Evolutionary conservation across 768 basidiomycete species (phyloP).

Genomic region (Ephemerocybe angulata): DNA sequence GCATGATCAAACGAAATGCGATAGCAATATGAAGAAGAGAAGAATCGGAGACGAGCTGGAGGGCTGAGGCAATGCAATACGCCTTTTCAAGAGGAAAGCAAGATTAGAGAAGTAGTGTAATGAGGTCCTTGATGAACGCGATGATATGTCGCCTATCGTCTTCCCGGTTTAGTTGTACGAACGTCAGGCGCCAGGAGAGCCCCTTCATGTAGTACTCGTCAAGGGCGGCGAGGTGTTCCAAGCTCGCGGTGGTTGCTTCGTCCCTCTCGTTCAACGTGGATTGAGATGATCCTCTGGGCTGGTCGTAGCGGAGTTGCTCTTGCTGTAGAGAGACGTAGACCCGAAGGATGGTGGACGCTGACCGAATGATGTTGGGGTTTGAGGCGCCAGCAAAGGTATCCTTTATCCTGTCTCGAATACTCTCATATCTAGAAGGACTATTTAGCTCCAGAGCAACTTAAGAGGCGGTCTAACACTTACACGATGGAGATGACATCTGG

Average conservation of each 20-base stretch:
- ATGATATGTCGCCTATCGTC: slow-evolving; percentile 61
- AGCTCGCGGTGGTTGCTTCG: slow-evolving; percentile 41
- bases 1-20: too few relatives aligned
- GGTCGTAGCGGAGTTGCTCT: slow-evolving; percentile 37
- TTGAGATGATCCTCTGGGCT: slow-evolving; percentile 43
- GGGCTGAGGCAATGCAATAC: too few relatives aligned
- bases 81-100: too few relatives aligned
- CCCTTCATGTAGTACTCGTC: slow-evolving; percentile 75
- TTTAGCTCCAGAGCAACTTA: slow-evolving; percentile 11
- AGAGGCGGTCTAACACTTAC: slow-evolving; percentile 49
- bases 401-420: slow-evolving; percentile 69
- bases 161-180: slow-evolving; percentile 48
- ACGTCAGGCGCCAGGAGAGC: slow-evolving; percentile 67
- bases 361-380: slow-evolving; percentile 65
- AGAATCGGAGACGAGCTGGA: too few relatives aligned
- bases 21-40: too few relatives aligned
- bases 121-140: slow-evolving; percentile 64
- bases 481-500: slow-evolving; percentile 71
- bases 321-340: slow-evolving; percentile 44
- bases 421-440: slow-evolving; percentile 58
- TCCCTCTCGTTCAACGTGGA: slow-evolving; percentile 62
- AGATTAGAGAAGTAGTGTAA: too few relatives aligned
- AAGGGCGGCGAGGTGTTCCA: slow-evolving; percentile 57
- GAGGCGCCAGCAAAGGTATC: slow-evolving; percentile 69
- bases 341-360: slow-evolving; percentile 74